These are phyloP conservation scores for Lycium barbarum DNA, from an alignment of 257 asterid genomes.

Conservation along the genomic window DNA sequence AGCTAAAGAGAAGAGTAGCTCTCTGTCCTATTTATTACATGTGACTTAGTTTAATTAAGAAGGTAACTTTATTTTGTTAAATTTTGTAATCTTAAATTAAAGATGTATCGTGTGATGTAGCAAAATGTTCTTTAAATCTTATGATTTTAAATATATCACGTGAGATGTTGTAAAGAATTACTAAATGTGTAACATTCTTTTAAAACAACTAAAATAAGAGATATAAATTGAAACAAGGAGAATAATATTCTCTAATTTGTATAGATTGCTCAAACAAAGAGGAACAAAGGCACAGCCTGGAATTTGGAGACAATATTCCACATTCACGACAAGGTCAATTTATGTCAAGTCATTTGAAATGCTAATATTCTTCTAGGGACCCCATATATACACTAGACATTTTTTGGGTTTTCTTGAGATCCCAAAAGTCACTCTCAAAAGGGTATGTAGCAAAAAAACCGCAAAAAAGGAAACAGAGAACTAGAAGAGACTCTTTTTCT, in stretches of 20 bases:
- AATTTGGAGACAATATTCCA: conserved; percentile 34
- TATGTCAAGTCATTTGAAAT: conserved; percentile 31
- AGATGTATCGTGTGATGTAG: too few species aligned
- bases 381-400: conserved; percentile 34
- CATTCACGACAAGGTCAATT: conserved; percentile 32
- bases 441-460: conserved; percentile 34
- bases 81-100: too few species aligned
- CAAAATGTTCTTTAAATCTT: too few species aligned
- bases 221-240: neutral
- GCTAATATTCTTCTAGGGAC: conserved; percentile 33
- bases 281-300: neutral
- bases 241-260: neutral
- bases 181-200: too few species aligned
- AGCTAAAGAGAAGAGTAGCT: too few species aligned
- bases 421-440: conserved; percentile 35
- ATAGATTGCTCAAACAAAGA: conserved; percentile 17
- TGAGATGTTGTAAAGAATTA: too few species aligned
- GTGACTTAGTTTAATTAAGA: too few species aligned
- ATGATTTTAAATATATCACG: too few species aligned
- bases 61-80: too few species aligned
- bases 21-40: too few species aligned
- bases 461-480: conserved; percentile 30
- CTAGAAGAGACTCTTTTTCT: neutral
- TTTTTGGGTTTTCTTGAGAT: conserved; percentile 34
- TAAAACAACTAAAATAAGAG: too few species aligned